Conservation (phyloP, 2,329 filamentous ascomycete genomes). For the Penicillium sp. region DNA sequence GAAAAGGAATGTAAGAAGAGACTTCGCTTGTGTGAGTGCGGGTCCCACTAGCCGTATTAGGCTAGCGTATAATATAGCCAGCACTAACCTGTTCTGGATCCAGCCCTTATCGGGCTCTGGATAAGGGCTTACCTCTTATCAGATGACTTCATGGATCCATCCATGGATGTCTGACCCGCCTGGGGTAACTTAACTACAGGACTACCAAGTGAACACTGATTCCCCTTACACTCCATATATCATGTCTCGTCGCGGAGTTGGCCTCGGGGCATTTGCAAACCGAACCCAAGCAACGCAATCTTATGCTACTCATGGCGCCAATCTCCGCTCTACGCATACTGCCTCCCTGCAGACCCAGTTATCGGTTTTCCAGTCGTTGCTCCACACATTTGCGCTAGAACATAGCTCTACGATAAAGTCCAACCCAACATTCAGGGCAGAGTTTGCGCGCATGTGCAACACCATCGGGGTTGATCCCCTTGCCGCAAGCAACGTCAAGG, state of each 20-base stretch:
- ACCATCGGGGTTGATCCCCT: conserved; percentile 95
- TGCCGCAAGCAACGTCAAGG: conserved; percentile 62
- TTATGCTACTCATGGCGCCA: conserved; percentile 85
- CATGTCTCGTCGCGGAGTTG: conserved; percentile 66
- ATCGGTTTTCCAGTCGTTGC: conserved; percentile 88
- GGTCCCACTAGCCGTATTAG: conserved; percentile 23
- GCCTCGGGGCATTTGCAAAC: conserved; percentile 85
- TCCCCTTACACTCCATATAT: not conserved
- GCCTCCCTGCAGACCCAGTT: conserved; percentile 88
- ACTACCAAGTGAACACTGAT: not conserved
- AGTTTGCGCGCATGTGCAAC: conserved; percentile 98
- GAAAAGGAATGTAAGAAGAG: conserved; percentile 24
- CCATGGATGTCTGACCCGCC: not conserved
- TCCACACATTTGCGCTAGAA: conserved; percentile 92
- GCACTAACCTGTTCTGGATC: not conserved
- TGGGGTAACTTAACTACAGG: not conserved
- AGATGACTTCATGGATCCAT: conserved; percentile 22
- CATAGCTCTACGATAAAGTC: conserved; percentile 96
- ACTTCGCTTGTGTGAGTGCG: conserved; percentile 39
- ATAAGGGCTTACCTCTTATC: conserved; percentile 27
- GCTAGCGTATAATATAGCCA: not conserved
- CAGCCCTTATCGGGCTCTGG: conserved; percentile 20
- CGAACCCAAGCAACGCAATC: conserved; percentile 81
- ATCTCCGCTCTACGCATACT: conserved; percentile 79
- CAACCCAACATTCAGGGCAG: conserved; percentile 89